Evolutionary conservation across 495 filamentous ascomycete species (phyloP).

Genomic region (Penicillium bovifimosum): DNA sequence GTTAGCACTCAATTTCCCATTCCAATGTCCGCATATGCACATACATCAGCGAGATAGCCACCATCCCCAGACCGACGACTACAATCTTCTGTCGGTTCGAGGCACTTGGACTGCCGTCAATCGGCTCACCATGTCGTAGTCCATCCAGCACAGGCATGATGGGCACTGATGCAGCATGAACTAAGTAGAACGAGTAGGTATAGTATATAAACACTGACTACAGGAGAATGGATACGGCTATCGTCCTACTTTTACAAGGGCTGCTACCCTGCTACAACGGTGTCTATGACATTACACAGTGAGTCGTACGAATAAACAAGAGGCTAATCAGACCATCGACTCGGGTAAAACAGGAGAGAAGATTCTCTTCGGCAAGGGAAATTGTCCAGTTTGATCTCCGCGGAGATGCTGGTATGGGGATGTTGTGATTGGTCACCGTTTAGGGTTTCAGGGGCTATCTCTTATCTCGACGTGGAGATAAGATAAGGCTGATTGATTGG

Average conservation of each 20-base stretch:
- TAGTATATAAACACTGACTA: not conserved
- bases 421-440: constrained; percentile 1
- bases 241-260: constrained; percentile 7
- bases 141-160: constrained; percentile 36
- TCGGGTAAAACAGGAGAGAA: constrained; percentile 11
- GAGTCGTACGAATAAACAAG: not conserved
- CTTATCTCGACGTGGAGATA: not conserved
- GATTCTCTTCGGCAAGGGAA: not conserved
- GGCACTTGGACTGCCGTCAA: constrained; percentile 20
- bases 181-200: not conserved
- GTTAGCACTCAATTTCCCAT: not conserved
- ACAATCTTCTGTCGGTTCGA: constrained; percentile 63
- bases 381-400: constrained; percentile 1
- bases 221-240: not conserved
- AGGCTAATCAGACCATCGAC: not conserved
- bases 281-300: not conserved
- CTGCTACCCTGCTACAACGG: not conserved
- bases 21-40: constrained; percentile 15
- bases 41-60: constrained; percentile 90
- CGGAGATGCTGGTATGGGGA: constrained; percentile 7
- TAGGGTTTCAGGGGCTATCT: not conserved
- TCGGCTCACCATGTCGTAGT: constrained; percentile 25
- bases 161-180: not conserved
- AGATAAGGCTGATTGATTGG: not conserved
- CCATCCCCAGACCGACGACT: constrained; percentile 91